phyloP scores from a whole-genome alignment of 139 green algal species.

The Volvox africanus region DNA sequence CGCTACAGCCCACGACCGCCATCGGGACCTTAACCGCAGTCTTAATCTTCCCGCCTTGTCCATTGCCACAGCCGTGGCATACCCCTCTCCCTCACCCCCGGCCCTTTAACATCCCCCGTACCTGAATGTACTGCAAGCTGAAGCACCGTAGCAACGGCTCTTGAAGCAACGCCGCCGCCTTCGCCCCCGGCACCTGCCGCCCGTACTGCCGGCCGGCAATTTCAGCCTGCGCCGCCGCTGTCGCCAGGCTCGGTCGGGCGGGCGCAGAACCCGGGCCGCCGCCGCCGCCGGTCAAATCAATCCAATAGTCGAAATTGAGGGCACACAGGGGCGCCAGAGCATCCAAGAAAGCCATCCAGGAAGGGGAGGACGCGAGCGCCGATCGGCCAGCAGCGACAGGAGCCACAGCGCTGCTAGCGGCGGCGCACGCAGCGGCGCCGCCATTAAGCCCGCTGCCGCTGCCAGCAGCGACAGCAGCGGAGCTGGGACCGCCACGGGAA shows the following conservation, averaged over 20 bases:
- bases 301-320: constrained; percentile 45
- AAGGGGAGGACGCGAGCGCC: neutral
- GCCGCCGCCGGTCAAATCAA: neutral
- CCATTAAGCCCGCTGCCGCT: neutral
- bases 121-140: constrained; percentile 35
- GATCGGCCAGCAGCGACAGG: neutral
- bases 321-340: constrained; percentile 12
- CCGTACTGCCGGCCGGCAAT: neutral
- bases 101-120: neutral
- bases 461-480: neutral
- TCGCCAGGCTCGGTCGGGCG: neutral
- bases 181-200: neutral
- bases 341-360: constrained; percentile 18
- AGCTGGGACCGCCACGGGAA: too few species aligned
- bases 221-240: constrained; percentile 14
- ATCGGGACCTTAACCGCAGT: too few species aligned
- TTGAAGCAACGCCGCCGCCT: constrained; percentile 30
- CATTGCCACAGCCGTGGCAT: too few species aligned
- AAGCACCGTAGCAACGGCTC: constrained; percentile 46
- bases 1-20: too few species aligned
- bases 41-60: too few species aligned
- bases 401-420: too few species aligned
- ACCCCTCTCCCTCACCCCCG: neutral
- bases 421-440: neutral
- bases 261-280: neutral